Evolutionary conservation across 2,329 filamentous ascomycete species (phyloP).

Genomic region (Microdochium paspali): DNA sequence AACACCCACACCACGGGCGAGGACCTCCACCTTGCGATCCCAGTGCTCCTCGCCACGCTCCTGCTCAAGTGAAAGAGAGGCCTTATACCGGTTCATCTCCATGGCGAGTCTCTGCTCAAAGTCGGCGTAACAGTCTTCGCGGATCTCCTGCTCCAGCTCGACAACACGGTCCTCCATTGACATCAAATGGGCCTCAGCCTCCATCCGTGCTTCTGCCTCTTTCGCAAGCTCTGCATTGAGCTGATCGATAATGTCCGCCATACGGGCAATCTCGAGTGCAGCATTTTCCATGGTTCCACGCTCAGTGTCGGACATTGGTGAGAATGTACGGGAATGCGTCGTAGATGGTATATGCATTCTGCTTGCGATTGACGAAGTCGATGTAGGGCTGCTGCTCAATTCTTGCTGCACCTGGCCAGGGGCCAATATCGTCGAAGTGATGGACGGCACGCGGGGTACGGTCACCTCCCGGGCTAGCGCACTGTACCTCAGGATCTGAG

Average conservation of each 20-base stretch:
- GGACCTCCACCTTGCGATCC: slow-evolving; percentile 76
- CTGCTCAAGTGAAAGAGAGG: slow-evolving; percentile 65
- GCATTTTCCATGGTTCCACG: slow-evolving; percentile 74
- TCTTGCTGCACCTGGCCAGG: slow-evolving; percentile 14
- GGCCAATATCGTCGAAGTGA: slow-evolving; percentile 59
- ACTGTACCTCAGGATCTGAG: slow-evolving; percentile 89
- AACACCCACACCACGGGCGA: slow-evolving; percentile 46
- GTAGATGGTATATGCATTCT: slow-evolving; percentile 21
- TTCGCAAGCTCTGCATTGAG: slow-evolving; percentile 60
- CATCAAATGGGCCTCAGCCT: slow-evolving; percentile 64
- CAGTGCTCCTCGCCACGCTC: slow-evolving; percentile 77
- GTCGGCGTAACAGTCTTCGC: slow-evolving; percentile 81
- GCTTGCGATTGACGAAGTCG: slow-evolving; percentile 14
- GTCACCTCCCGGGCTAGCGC: slow-evolving; percentile 89
- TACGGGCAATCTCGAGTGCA: slow-evolving; percentile 69
- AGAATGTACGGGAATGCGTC: slow-evolving; percentile 16
- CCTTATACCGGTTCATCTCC: slow-evolving; percentile 76
- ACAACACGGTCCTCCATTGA: slow-evolving; percentile 57
- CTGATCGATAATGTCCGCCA: slow-evolving; percentile 68
- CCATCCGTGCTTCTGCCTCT: slow-evolving; percentile 60
- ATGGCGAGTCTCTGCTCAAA: slow-evolving; percentile 70
- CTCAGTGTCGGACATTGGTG: slow-evolving; percentile 35
- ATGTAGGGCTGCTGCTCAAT: slow-evolving; percentile 13
- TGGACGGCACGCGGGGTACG: slow-evolving; percentile 77
- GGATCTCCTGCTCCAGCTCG: slow-evolving; percentile 70